Evolutionary conservation across 805 yeast genomes (phyloP).

Genomic region (Starmerella powellii): DNA sequence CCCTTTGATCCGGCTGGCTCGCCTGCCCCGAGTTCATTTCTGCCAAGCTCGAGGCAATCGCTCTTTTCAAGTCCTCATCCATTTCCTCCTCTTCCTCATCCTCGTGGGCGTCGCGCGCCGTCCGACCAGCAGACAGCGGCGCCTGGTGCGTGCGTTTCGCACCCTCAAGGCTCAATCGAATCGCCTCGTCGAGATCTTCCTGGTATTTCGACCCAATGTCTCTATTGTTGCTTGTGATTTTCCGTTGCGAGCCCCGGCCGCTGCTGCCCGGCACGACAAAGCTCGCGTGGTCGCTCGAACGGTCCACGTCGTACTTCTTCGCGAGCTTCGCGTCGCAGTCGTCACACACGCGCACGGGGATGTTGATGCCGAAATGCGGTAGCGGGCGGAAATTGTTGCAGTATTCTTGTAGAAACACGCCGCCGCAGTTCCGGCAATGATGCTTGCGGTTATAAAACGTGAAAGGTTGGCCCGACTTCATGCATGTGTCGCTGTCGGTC

Average conservation of each 20-base stretch:
- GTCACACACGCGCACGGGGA: conserved; percentile 89
- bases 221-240: conserved; percentile 14
- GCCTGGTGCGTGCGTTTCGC: conserved; percentile 16
- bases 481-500: conserved; percentile 91
- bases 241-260: not conserved
- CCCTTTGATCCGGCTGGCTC: not conserved
- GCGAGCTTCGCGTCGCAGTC: conserved; percentile 61
- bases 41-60: conserved; percentile 78
- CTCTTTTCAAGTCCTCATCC: conserved; percentile 84
- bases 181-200: conserved; percentile 64
- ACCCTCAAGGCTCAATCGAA: conserved; percentile 66
- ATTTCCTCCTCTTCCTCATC: conserved; percentile 42
- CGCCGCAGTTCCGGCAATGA: conserved; percentile 96
- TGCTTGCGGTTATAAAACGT: conserved; percentile 80
- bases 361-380: conserved; percentile 73
- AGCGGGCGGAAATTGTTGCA: conserved; percentile 61
- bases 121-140: conserved; percentile 25
- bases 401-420: conserved; percentile 77
- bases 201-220: conserved; percentile 26
- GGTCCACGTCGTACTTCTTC: conserved; percentile 24
- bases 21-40: conserved; percentile 38
- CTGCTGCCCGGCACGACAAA: no score
- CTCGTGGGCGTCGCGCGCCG: not conserved
- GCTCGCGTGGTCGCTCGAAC: not conserved
- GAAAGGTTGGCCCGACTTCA: conserved; percentile 78